Evolutionary conservation across 1,139 yeast genomes (phyloP).

Genomic region (Zygosaccharomyces sapae): DNA sequence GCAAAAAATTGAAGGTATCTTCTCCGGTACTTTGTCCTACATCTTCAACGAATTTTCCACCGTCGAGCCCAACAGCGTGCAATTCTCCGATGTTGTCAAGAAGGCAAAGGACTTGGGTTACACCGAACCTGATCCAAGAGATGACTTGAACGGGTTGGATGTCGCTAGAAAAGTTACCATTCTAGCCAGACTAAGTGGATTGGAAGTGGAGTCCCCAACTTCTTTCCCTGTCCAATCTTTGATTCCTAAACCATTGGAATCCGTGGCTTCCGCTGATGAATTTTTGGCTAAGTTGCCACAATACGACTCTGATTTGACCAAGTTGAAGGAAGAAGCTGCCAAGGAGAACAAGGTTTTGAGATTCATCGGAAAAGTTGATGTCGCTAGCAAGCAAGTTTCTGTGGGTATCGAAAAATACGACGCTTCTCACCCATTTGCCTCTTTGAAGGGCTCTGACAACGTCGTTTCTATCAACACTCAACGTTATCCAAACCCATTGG

Average conservation of each 20-base stretch:
- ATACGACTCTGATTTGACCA: slow-evolving; percentile 74
- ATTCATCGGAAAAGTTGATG: slow-evolving; percentile 87
- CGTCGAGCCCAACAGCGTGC: slow-evolving; percentile 53
- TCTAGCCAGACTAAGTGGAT: slow-evolving; percentile 87
- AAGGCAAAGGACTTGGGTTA: slow-evolving; percentile 88
- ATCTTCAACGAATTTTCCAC: slow-evolving; percentile 91
- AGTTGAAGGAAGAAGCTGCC: slow-evolving; percentile 75
- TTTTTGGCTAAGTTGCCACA: slow-evolving; percentile 76
- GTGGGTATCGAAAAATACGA: slow-evolving; percentile 88
- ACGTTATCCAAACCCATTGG: slow-evolving; percentile 88
- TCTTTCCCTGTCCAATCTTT: slow-evolving; percentile 94
- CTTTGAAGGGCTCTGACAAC: slow-evolving; percentile 92
- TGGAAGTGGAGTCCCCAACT: slow-evolving; percentile 80
- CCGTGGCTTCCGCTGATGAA: slow-evolving; percentile 67
- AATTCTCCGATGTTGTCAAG: slow-evolving; percentile 84
- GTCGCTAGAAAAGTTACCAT: slow-evolving; percentile 98
- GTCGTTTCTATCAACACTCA: slow-evolving; percentile 87
- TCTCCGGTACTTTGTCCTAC: slow-evolving; percentile 94
- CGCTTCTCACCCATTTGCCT: slow-evolving; percentile 89
- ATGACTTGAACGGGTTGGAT: slow-evolving; percentile 94
- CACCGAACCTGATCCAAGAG: slow-evolving; percentile 99
- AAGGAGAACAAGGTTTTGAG: slow-evolving; percentile 82
- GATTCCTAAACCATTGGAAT: slow-evolving; percentile 81
- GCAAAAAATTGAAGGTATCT: slow-evolving; percentile 88
- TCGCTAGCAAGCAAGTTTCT: slow-evolving; percentile 59